A percentile compares a stretch with the other conserved stretches of the same genome.
Conservation (phyloP, 768 basidiomycete species). For the Termitomyces sp. region DNA sequence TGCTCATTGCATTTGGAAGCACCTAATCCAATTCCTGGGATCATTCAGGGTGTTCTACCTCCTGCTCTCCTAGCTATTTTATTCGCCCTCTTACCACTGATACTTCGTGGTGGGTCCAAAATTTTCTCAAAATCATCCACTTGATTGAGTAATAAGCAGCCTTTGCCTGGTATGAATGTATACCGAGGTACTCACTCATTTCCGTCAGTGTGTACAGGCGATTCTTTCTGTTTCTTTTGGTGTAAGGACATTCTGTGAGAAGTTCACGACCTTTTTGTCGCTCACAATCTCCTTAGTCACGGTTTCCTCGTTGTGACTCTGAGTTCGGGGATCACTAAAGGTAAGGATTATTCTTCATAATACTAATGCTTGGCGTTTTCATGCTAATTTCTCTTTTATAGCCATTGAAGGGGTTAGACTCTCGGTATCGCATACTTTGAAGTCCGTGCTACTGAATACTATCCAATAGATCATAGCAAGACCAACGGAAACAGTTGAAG, state of each 20-base stretch:
- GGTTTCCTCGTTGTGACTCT: slow-evolving; percentile 1
- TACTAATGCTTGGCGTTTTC: neutral
- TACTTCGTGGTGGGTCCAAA: neutral
- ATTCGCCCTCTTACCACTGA: slow-evolving; percentile 49
- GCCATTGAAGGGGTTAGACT: neutral
- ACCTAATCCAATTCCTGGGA: slow-evolving; percentile 37
- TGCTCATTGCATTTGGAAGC: slow-evolving; percentile 18
- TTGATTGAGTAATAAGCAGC: slow-evolving; percentile 49
- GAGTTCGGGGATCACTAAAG: neutral
- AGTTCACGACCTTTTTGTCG: neutral
- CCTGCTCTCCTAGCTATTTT: slow-evolving; percentile 60
- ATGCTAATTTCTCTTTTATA: neutral
- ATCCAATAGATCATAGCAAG: slow-evolving; percentile 33
- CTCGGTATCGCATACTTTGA: neutral
- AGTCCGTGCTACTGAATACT: neutral
- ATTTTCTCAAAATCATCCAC: neutral
- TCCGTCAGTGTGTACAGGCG: slow-evolving; percentile 69
- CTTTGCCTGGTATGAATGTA: slow-evolving; percentile 67
- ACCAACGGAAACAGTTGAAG: slow-evolving; percentile 39
- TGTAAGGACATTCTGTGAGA: slow-evolving; percentile 29
- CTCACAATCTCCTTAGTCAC: neutral
- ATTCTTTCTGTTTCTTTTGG: slow-evolving; percentile 65
- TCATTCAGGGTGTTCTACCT: slow-evolving; percentile 66
- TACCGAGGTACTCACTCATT: slow-evolving; percentile 64
- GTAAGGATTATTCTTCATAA: neutral